Conservation (phyloP, 164 flowering plant species). For the Platanus orientalis region DNA sequence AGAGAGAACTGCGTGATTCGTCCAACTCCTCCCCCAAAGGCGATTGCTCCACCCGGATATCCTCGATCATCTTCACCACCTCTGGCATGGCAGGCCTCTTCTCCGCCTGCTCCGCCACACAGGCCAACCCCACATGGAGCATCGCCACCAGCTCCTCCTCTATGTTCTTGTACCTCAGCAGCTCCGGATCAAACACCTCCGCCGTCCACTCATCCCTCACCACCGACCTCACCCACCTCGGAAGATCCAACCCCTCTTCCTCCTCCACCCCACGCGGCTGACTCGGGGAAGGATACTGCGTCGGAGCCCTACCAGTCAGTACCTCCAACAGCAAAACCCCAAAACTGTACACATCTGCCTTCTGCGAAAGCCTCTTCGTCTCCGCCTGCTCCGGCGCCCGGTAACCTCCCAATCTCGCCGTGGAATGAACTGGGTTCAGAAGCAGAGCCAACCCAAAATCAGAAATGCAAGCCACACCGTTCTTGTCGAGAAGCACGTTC, state of each 20-base stretch:
- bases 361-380: constrained; percentile 61
- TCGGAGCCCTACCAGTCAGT: constrained; percentile 81
- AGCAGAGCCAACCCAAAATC: constrained; percentile 86
- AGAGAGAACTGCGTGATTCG: constrained; percentile 69
- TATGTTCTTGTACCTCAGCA: constrained; percentile 86
- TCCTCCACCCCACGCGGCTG: constrained; percentile 36
- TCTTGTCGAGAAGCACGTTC: constrained; percentile 81
- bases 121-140: constrained; percentile 85
- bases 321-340: constrained; percentile 83
- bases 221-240: constrained; percentile 86
- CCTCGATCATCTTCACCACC: constrained; percentile 86
- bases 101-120: constrained; percentile 69
- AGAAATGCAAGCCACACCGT: constrained; percentile 80
- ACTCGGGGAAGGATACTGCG: constrained; percentile 41
- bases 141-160: constrained; percentile 88
- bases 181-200: constrained; percentile 88
- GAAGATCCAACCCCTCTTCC: constrained; percentile 53
- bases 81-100: constrained; percentile 82
- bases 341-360: constrained; percentile 83
- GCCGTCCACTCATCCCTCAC: constrained; percentile 98
- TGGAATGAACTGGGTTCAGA: constrained; percentile 69
- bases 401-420: constrained; percentile 85
- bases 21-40: constrained; percentile 92
- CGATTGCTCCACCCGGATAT: constrained; percentile 86
- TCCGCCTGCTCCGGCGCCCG: constrained; percentile 86